A percentile compares a stretch with the other conserved stretches of the same genome.
phyloP scores from a whole-genome alignment of 1,284 basidiomycete species.

The Irpex sp. region DNA sequence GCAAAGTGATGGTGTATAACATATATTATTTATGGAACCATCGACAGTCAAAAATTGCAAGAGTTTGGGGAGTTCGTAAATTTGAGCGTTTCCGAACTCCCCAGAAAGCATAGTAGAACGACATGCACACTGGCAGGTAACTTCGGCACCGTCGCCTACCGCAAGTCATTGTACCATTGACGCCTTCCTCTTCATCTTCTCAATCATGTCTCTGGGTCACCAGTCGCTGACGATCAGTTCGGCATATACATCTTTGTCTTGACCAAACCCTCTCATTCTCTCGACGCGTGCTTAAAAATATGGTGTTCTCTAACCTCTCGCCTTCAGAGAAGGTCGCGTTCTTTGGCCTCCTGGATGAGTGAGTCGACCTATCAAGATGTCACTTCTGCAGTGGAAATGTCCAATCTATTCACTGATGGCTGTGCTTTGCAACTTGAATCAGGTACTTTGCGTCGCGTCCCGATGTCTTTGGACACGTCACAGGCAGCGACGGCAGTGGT shows the following conservation, averaged over 20 bases:
- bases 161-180: background rate
- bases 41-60: too few species aligned
- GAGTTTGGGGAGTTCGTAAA: too few species aligned
- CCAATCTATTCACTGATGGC: constrained; percentile 2
- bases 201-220: background rate
- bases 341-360: constrained; percentile 77
- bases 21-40: too few species aligned
- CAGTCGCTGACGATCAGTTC: background rate
- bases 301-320: constrained; percentile 69
- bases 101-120: background rate
- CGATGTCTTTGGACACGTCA: constrained; percentile 42
- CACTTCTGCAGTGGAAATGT: background rate
- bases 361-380: constrained; percentile 4
- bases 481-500: constrained; percentile 14
- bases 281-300: constrained; percentile 21
- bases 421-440: background rate
- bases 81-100: too few species aligned
- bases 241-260: background rate
- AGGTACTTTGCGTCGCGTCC: constrained; percentile 79
- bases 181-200: background rate
- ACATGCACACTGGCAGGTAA: background rate
- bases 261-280: background rate
- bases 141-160: background rate
- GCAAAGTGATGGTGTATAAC: too few species aligned
- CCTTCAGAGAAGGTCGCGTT: constrained; percentile 72